Evolutionary conservation across 2,329 filamentous ascomycete genomes (phyloP).

Genomic region (Fusarium proliferatum): DNA sequence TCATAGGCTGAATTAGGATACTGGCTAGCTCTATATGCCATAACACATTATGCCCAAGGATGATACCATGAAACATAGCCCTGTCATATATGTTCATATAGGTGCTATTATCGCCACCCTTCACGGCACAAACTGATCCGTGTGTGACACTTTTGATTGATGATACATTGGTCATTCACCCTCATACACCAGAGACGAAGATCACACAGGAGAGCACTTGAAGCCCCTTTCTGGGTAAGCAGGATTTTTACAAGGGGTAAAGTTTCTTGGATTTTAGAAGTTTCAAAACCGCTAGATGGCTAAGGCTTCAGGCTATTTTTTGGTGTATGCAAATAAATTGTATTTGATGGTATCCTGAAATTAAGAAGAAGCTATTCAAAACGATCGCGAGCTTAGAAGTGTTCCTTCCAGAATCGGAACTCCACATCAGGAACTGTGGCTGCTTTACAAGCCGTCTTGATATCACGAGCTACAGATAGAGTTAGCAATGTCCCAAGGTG

Average conservation of each 20-base stretch:
- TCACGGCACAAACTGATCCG: neutral
- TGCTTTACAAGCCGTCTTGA: slow-evolving; percentile 81
- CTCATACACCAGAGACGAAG: neutral
- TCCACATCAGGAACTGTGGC: slow-evolving; percentile 82
- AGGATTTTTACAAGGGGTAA: neutral
- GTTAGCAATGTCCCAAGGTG: slow-evolving; percentile 49
- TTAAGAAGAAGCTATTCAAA: slow-evolving; percentile 29
- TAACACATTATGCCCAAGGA: slow-evolving; percentile 2
- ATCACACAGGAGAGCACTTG: neutral
- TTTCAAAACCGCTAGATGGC: neutral
- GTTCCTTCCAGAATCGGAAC: slow-evolving; percentile 99
- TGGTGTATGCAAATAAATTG: slow-evolving; percentile 14
- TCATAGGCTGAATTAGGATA: neutral
- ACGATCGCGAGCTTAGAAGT: slow-evolving; percentile 64
- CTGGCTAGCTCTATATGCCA: neutral
- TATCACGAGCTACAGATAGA: slow-evolving; percentile 75
- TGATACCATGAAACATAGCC: neutral
- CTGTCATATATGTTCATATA: neutral
- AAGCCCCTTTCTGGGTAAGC: neutral
- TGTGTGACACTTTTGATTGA: neutral
- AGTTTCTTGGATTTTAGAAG: neutral
- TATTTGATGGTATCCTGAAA: slow-evolving; percentile 41
- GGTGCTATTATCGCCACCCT: neutral
- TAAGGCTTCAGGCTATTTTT: neutral
- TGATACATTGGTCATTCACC: neutral